Evolutionary conservation across 2,329 filamentous ascomycete genomes (phyloP).

Genomic region (Teratosphaeria pseudoeucalypti): DNA sequence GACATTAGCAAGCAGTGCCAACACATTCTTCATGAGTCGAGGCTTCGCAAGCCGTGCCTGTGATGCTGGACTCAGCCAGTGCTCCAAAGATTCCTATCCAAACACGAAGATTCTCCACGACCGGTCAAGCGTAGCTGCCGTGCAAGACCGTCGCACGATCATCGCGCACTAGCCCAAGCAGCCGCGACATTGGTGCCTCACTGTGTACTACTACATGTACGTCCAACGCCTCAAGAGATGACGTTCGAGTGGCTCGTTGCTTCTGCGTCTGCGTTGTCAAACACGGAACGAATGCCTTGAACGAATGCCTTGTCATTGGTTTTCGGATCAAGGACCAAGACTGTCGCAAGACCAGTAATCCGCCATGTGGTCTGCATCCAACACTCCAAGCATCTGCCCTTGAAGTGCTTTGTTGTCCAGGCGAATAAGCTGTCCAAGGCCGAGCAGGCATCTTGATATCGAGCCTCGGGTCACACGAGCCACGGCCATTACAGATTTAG

Average conservation of each 20-base stretch:
- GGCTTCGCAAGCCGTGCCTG: neutral
- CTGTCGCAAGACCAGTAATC: neutral
- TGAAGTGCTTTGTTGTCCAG: too few species aligned
- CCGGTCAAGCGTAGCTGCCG: neutral
- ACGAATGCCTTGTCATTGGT: neutral
- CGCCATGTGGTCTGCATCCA: neutral
- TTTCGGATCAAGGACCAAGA: neutral
- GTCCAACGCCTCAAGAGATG: neutral
- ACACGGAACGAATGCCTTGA: too few species aligned
- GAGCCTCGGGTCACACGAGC: too few species aligned
- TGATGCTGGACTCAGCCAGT: neutral
- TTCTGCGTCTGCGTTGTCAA: neutral
- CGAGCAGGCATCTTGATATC: too few species aligned
- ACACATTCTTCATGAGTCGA: neutral
- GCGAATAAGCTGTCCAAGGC: too few species aligned
- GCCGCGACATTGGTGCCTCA: neutral
- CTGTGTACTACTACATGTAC: neutral
- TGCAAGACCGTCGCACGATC: neutral
- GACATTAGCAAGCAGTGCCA: neutral
- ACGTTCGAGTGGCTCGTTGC: neutral
- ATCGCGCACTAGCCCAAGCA: too few species aligned
- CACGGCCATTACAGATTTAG: too few species aligned
- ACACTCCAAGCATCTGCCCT: too few species aligned
- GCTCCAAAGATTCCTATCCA: neutral
- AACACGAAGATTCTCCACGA: neutral